phyloP scores from a whole-genome alignment of 192 early-diverging fungal genomes.

The Entomortierella lignicola region DNA sequence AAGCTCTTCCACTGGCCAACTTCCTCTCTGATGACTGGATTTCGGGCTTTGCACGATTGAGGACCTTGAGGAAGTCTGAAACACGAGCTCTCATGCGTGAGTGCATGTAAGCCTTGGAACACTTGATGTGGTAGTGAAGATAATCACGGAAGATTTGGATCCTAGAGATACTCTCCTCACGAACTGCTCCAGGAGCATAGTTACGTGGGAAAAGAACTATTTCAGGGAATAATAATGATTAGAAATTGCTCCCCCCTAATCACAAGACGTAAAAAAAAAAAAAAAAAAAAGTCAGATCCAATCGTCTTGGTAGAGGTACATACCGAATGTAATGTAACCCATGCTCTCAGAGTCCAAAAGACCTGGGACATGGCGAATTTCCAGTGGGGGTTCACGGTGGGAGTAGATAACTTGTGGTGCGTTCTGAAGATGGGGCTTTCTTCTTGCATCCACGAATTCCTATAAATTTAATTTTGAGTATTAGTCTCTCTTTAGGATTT shows the following conservation, averaged over 20 bases:
- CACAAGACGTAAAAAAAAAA: no score
- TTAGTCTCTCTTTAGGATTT: not conserved
- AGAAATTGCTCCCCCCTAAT: no score
- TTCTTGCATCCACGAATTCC: conserved; percentile 99
- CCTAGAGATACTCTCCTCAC: conserved; percentile 92
- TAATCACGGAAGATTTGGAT: conserved; percentile 99
- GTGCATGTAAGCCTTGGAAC: conserved; percentile 99
- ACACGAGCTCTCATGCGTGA: conserved; percentile 97
- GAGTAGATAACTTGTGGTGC: conserved; percentile 98
- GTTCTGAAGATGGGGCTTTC: conserved; percentile 87
- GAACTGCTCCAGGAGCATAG: conserved; percentile 75
- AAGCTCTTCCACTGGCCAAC: conserved; percentile 63
- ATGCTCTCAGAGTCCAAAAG: conserved; percentile 84
- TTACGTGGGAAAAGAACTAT: conserved; percentile 95
- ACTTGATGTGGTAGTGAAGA: conserved; percentile 99
- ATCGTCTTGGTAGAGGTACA: conserved; percentile 1
- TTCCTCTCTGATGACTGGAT: conserved; percentile 80
- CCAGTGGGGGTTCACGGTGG: conserved; percentile 91
- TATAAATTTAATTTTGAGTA: conserved; percentile 20
- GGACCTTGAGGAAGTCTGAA: conserved; percentile 95
- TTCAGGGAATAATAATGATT: not conserved
- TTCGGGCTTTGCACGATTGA: conserved; percentile 98
- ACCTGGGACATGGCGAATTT: conserved; percentile 83
- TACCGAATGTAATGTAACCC: conserved; percentile 97
- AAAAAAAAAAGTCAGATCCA: no score